Conservation (phyloP, 345 rosid species). For the Excoecaria agallocha region DNA sequence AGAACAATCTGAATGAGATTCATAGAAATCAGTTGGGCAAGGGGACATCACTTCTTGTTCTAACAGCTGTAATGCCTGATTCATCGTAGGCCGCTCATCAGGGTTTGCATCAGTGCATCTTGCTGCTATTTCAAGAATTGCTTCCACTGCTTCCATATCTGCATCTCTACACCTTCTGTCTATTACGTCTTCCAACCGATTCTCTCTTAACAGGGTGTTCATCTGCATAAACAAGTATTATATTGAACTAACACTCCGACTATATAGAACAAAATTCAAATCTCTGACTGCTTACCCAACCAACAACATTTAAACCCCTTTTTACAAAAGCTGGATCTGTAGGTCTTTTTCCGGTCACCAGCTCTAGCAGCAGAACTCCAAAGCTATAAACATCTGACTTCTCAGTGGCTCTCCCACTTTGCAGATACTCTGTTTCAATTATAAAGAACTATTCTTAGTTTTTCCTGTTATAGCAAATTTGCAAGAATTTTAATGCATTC, state of each 20-base stretch:
- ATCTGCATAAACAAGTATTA: slow-evolving; percentile 40
- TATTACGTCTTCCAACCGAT: slow-evolving; percentile 62
- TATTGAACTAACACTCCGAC: background rate
- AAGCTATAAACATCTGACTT: slow-evolving; percentile 96
- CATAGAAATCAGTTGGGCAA: slow-evolving; percentile 80
- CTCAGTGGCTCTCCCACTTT: slow-evolving; percentile 88
- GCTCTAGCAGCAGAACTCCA: slow-evolving; percentile 90
- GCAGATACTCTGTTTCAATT: slow-evolving; percentile 67
- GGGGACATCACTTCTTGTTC: slow-evolving; percentile 96
- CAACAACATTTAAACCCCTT: slow-evolving; percentile 86
- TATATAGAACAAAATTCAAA: background rate
- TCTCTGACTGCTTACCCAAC: slow-evolving; percentile 65
- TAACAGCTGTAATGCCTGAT: slow-evolving; percentile 76
- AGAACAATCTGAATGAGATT: slow-evolving; percentile 80
- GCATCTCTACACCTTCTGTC: slow-evolving; percentile 60
- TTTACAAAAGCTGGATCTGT: slow-evolving; percentile 75
- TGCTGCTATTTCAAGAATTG: slow-evolving; percentile 71
- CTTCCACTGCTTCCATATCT: slow-evolving; percentile 71
- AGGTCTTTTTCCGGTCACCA: slow-evolving; percentile 85
- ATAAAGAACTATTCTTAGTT: background rate
- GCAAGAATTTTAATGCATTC: background rate
- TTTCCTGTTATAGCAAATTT: no score
- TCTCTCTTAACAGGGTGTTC: slow-evolving; percentile 79
- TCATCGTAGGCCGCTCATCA: slow-evolving; percentile 81
- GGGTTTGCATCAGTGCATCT: slow-evolving; percentile 81